Conservation (phyloP, 768 basidiomycete genomes). For the Mrakia blollopis region DNA sequence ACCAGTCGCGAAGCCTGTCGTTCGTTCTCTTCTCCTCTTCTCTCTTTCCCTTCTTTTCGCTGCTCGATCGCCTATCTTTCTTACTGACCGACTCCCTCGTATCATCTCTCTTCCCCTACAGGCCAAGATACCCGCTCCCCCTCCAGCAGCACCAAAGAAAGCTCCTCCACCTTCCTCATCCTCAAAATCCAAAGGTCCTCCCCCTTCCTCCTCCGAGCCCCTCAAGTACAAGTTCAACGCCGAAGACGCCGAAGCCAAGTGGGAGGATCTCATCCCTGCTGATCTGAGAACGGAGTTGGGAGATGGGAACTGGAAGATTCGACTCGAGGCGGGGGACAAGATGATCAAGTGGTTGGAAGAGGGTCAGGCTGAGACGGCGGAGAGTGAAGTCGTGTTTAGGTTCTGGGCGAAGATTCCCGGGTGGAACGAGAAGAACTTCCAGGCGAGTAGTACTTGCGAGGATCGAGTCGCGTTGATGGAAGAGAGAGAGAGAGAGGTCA, state of each 20-base stretch:
- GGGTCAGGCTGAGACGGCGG: slow-evolving; percentile 57
- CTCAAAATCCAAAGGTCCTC: slow-evolving; percentile 40
- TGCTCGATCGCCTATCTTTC: no score
- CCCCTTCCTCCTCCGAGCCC: slow-evolving; percentile 54
- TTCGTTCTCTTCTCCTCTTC: not conserved
- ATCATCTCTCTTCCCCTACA: not conserved
- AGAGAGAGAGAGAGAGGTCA: no score
- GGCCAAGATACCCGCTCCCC: slow-evolving; percentile 30
- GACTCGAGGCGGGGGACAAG: slow-evolving; percentile 80
- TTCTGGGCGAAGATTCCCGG: slow-evolving; percentile 81
- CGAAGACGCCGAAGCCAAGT: slow-evolving; percentile 83
- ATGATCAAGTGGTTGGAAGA: slow-evolving; percentile 74
- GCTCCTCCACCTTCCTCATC: slow-evolving; percentile 32
- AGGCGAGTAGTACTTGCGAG: slow-evolving; percentile 51
- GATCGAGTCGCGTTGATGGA: no score
- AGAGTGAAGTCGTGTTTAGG: slow-evolving; percentile 82
- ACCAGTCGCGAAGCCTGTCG: slow-evolving; percentile 12
- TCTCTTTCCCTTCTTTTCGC: no score
- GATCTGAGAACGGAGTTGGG: slow-evolving; percentile 65
- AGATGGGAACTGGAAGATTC: slow-evolving; percentile 90
- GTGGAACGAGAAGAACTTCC: slow-evolving; percentile 99
- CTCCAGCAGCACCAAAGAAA: slow-evolving; percentile 42
- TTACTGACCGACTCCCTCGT: no score
- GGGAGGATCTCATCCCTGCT: slow-evolving; percentile 65
- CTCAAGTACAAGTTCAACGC: slow-evolving; percentile 87